phyloP scores from a whole-genome alignment of 768 basidiomycete species.

The Tricholoma matsutake region DNA sequence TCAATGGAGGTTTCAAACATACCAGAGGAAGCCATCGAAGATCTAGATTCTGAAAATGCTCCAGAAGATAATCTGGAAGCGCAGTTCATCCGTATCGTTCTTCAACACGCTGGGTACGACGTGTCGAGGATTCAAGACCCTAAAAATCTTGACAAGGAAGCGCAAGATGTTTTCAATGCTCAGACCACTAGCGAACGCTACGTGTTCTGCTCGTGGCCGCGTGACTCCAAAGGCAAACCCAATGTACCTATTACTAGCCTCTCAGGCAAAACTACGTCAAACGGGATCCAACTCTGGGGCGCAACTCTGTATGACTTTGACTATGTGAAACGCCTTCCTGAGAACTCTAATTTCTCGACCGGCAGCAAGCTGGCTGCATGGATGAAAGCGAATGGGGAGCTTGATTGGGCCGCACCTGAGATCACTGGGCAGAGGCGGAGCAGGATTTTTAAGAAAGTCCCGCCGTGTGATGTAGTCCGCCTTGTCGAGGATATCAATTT shows the following conservation, averaged over 20 bases:
- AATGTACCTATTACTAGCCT: slow-evolving; percentile 9
- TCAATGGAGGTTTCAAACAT: neutral
- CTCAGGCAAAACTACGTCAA: slow-evolving; percentile 30
- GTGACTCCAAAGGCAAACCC: slow-evolving; percentile 9
- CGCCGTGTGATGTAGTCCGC: slow-evolving; percentile 25
- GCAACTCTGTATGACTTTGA: slow-evolving; percentile 42
- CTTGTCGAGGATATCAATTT: slow-evolving; percentile 20
- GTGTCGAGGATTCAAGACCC: neutral
- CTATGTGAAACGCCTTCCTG: slow-evolving; percentile 21
- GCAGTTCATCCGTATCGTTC: neutral
- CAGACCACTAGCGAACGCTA: neutral
- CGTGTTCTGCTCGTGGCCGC: slow-evolving; percentile 13
- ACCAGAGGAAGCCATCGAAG: neutral
- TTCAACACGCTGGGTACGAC: neutral
- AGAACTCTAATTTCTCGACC: slow-evolving; percentile 20
- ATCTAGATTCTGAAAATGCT: neutral
- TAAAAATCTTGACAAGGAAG: neutral
- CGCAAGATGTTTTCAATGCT: neutral
- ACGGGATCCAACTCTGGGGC: slow-evolving; percentile 38
- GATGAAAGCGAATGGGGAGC: slow-evolving; percentile 34
- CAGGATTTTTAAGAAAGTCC: slow-evolving; percentile 29
- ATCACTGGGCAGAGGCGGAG: slow-evolving; percentile 35
- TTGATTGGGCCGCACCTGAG: slow-evolving; percentile 28
- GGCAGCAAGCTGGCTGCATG: slow-evolving; percentile 35
- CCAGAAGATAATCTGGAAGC: neutral